These are phyloP conservation scores for Waltergamsia citrina DNA, from an alignment of 2,329 filamentous ascomycete species.

Conservation along the genomic window DNA sequence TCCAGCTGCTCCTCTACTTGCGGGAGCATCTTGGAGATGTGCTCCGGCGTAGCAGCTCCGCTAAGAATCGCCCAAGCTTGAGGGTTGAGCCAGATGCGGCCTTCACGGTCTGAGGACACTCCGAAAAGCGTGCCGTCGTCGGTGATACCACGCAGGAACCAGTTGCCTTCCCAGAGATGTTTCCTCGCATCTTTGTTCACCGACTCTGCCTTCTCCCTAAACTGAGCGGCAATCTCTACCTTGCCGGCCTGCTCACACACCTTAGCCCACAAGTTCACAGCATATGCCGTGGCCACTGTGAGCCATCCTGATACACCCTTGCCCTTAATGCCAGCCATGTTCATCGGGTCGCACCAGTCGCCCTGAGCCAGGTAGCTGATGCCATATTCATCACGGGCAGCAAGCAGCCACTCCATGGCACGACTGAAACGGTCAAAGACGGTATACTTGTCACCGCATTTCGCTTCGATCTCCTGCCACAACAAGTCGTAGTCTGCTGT, in stretches of 20 bases:
- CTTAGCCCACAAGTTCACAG: slow-evolving; percentile 41
- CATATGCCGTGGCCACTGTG: slow-evolving; percentile 43
- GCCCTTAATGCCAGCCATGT: slow-evolving; percentile 52
- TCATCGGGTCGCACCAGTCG: slow-evolving; percentile 53
- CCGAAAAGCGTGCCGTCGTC: slow-evolving; percentile 44
- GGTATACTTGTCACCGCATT: slow-evolving; percentile 33
- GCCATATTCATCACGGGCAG: slow-evolving; percentile 39
- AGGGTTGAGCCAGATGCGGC: slow-evolving; percentile 49
- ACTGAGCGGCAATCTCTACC: slow-evolving; percentile 29
- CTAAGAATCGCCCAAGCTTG: slow-evolving; percentile 46
- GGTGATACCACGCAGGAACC: slow-evolving; percentile 49
- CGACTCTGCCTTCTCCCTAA: slow-evolving; percentile 29
- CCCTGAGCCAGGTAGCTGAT: slow-evolving; percentile 49
- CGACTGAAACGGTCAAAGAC: slow-evolving; percentile 44
- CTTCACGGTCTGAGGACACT: slow-evolving; percentile 37
- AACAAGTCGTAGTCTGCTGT: slow-evolving; percentile 43
- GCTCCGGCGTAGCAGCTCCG: slow-evolving; percentile 33
- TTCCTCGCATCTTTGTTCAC: slow-evolving; percentile 40
- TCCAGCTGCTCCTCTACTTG: slow-evolving; percentile 40
- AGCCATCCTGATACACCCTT: slow-evolving; percentile 49
- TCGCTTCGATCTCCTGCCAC: slow-evolving; percentile 28
- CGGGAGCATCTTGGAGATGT: slow-evolving; percentile 33
- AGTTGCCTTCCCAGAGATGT: slow-evolving; percentile 46
- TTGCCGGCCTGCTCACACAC: slow-evolving; percentile 35
- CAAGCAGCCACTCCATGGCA: slow-evolving; percentile 48